A percentile compares a stretch with the other conserved stretches of the same genome.
phyloP scores from a whole-genome alignment of 805 yeast genomes.

The Saccharomyces paradoxus region DNA sequence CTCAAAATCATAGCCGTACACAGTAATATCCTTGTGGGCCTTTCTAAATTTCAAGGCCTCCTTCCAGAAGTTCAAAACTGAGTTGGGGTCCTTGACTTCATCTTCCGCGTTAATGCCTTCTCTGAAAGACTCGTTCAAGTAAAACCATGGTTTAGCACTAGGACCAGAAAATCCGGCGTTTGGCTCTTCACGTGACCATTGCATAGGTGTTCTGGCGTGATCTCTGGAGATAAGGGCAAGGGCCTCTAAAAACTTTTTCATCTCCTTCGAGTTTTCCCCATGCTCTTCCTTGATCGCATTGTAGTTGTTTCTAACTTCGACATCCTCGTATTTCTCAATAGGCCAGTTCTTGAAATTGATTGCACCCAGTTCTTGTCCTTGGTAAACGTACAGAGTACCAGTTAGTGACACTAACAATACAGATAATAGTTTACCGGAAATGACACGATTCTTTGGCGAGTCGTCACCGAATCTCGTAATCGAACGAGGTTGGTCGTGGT shows the following conservation, averaged over 20 bases:
- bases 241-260: slow-evolving; percentile 28
- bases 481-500: slow-evolving; percentile 52
- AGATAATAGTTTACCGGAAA: slow-evolving; percentile 43
- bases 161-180: slow-evolving; percentile 40
- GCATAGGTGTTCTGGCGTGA: slow-evolving; percentile 49
- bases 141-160: slow-evolving; percentile 45
- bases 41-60: slow-evolving; percentile 38
- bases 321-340: slow-evolving; percentile 43
- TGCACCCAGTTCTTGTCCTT: slow-evolving; percentile 57
- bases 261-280: slow-evolving; percentile 22
- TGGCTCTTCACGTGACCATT: slow-evolving; percentile 37
- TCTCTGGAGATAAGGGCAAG: slow-evolving; percentile 41
- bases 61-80: slow-evolving; percentile 41
- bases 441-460: slow-evolving; percentile 28
- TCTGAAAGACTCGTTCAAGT: slow-evolving; percentile 41
- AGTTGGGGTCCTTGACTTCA: slow-evolving; percentile 39
- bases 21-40: slow-evolving; percentile 35
- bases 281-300: slow-evolving; percentile 25
- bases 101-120: slow-evolving; percentile 40
- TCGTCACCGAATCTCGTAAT: slow-evolving; percentile 45
- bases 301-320: slow-evolving; percentile 39
- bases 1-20: slow-evolving; percentile 39
- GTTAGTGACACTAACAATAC: slow-evolving; percentile 39
- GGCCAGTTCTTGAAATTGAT: slow-evolving; percentile 41
- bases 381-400: slow-evolving; percentile 50